Evolutionary conservation across 331 rosid species (phyloP), one percentile per base, ranked within the genome.

Genomic region (Telfairia occidentalis): DNA sequence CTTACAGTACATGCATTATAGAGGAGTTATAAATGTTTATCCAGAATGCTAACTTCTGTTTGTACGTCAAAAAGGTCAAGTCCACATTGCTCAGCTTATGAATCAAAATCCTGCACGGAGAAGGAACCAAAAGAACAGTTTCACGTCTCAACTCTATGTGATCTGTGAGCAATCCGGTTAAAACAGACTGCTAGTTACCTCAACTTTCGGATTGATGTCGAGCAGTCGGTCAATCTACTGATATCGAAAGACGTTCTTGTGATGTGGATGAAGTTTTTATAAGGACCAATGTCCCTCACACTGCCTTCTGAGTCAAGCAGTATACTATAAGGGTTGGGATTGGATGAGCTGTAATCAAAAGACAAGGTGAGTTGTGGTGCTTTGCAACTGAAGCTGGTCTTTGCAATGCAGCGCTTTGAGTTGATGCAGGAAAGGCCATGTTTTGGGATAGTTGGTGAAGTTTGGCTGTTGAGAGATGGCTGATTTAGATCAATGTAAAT

Each of bases 1-100:
- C 96, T 88, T 86, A 89, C 91, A 83, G 96, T 91, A 91, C 98
- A 89, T 94, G 96, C 98, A 94, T 91, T 83, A 91, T 90, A 83
- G 96, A 91, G 84, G 96, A 91, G 81, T 94, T 94, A 83, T 94
- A 89, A 69, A 91, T 79, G 88, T 89, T 94, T 81, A 94, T 94
- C 96, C 98, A 94, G 83, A 94, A 94, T 71, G 98, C 98, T 76
- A 94, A 77, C 83, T 87, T 91, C 74, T 94, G 96, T 84, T 88
- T 94, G 92, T 91, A 85, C 79, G 85, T 86, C 90, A 91, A 84
- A 85, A 78, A 88, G 58, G 86, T 85, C 81, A 90, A 80, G 77
- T 91, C 89, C 74, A 87, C 89, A 77, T 76, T 81, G 76, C 90
- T 81, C 55, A 91, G 85, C 71, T 82, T 87, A 66, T 86, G 89